A percentile compares a stretch with the other conserved stretches of the same genome.
These are phyloP conservation scores for Trichosporon asahii DNA, from an alignment of 1,284 basidiomycete species.

Conservation along the genomic window DNA sequence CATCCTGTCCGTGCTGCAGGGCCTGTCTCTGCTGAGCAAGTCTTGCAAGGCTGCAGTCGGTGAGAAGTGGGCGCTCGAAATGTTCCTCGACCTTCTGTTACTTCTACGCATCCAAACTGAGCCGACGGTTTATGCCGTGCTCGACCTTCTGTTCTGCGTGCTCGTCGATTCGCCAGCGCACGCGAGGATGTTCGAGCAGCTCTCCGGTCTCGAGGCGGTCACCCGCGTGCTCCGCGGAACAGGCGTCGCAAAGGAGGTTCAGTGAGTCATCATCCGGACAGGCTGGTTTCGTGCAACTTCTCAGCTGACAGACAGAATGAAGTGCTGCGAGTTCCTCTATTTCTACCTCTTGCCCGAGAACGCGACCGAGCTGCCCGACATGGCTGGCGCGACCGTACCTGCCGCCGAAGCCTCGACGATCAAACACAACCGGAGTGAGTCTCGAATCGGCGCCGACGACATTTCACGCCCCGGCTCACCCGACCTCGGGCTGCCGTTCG, in stretches of 20 bases:
- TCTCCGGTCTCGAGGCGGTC: slow-evolving; percentile 69
- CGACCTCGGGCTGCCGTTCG: slow-evolving; percentile 37
- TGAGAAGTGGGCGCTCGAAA: slow-evolving; percentile 64
- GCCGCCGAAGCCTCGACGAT: background rate
- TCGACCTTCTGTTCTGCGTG: slow-evolving; percentile 78
- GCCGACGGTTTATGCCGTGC: slow-evolving; percentile 60
- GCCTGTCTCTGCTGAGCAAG: slow-evolving; percentile 67
- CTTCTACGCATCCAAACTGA: slow-evolving; percentile 36
- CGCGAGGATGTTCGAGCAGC: slow-evolving; percentile 70
- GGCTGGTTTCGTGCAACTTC: background rate
- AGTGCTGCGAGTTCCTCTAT: slow-evolving; percentile 86
- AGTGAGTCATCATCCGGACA: slow-evolving; percentile 58
- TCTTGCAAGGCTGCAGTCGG: slow-evolving; percentile 67
- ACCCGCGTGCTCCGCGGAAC: slow-evolving; percentile 78
- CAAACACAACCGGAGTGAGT: slow-evolving; percentile 11
- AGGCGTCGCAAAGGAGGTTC: slow-evolving; percentile 72
- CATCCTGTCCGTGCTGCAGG: slow-evolving; percentile 69
- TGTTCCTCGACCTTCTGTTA: slow-evolving; percentile 43
- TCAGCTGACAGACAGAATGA: slow-evolving; percentile 62
- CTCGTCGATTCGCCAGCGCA: slow-evolving; percentile 74
- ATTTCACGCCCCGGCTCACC: slow-evolving; percentile 11
- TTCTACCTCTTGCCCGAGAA: slow-evolving; percentile 82
- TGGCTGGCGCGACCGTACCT: background rate
- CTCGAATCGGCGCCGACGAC: slow-evolving; percentile 8
- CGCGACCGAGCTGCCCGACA: slow-evolving; percentile 12